A percentile compares a stretch with the other conserved stretches of the same genome.
Evolutionary conservation across 179 eudicot species (phyloP).

Genomic region (Beta macrorhiza): DNA sequence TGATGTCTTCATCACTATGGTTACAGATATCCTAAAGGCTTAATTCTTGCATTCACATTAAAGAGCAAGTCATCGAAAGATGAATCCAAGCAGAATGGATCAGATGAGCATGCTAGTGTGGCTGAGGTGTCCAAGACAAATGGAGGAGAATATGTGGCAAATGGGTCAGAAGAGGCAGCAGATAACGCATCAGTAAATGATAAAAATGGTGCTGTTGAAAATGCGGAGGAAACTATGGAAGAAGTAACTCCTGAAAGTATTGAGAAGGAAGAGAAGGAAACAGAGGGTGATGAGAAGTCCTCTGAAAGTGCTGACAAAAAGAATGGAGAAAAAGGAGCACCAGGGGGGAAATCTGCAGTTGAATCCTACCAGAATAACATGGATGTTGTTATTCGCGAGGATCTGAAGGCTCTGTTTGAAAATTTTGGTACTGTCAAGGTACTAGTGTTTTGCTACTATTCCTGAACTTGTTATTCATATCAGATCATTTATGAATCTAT

Average conservation of each 20-base stretch:
- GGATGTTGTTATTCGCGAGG: slow-evolving; percentile 79
- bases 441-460: slow-evolving; percentile 12
- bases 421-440: slow-evolving; percentile 92
- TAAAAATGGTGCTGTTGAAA: slow-evolving; percentile 32
- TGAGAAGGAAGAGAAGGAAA: slow-evolving; percentile 49
- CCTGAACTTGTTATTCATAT: background rate
- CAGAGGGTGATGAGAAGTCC: slow-evolving; percentile 45
- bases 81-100: slow-evolving; percentile 41
- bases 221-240: slow-evolving; percentile 35
- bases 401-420: slow-evolving; percentile 63
- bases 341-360: slow-evolving; percentile 31
- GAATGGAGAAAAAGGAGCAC: slow-evolving; percentile 31
- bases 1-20: slow-evolving; percentile 3
- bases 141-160: slow-evolving; percentile 31
- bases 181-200: slow-evolving; percentile 34
- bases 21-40: slow-evolving; percentile 83
- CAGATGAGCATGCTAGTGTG: slow-evolving; percentile 32
- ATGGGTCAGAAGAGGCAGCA: slow-evolving; percentile 34
- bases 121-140: slow-evolving; percentile 36
- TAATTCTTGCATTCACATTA: slow-evolving; percentile 75
- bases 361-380: slow-evolving; percentile 49
- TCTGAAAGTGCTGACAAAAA: slow-evolving; percentile 32
- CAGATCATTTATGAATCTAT: too few relatives aligned
- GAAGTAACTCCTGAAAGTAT: slow-evolving; percentile 35
- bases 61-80: slow-evolving; percentile 51